Conservation (phyloP, 2,329 filamentous ascomycete genomes). For the Hyphodiscus sp. region DNA sequence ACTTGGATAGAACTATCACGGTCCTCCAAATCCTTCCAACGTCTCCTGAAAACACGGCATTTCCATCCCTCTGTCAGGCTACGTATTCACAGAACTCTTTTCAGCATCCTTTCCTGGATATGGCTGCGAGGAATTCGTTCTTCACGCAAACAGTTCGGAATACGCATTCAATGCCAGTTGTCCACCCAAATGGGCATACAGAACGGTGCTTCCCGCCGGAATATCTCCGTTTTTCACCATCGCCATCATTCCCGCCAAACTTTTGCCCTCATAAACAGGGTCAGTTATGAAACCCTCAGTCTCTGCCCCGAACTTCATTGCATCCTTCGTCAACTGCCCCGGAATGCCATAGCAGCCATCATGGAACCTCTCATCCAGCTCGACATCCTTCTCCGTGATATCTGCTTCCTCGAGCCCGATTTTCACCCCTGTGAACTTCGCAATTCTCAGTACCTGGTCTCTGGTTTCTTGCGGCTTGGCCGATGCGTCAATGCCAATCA, state of each 20-base stretch:
- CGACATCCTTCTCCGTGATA: conserved; percentile 55
- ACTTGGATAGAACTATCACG: no score
- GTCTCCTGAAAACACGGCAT: no score
- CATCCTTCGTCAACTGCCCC: conserved; percentile 57
- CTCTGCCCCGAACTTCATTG: conserved; percentile 60
- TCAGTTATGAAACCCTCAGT: conserved; percentile 71
- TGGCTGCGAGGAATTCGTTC: no score
- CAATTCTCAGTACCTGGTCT: conserved; percentile 61
- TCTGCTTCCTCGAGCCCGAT: conserved; percentile 55
- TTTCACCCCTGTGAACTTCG: conserved; percentile 53
- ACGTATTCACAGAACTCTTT: no score
- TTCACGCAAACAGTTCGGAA: conserved; percentile 11
- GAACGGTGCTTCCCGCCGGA: conserved; percentile 49
- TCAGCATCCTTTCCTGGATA: no score
- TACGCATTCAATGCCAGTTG: conserved; percentile 67
- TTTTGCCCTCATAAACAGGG: conserved; percentile 73
- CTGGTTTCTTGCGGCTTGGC: conserved; percentile 55
- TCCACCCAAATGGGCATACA: conserved; percentile 67
- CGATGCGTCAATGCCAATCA: conserved; percentile 63
- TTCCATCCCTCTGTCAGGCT: no score
- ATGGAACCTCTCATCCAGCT: conserved; percentile 60
- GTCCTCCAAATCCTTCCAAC: no score
- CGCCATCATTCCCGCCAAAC: conserved; percentile 64
- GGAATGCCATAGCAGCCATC: conserved; percentile 63
- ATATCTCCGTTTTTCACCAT: conserved; percentile 59